These are phyloP conservation scores for Tylopilus sp. DNA, from an alignment of 768 basidiomycete species.

Conservation along the genomic window DNA sequence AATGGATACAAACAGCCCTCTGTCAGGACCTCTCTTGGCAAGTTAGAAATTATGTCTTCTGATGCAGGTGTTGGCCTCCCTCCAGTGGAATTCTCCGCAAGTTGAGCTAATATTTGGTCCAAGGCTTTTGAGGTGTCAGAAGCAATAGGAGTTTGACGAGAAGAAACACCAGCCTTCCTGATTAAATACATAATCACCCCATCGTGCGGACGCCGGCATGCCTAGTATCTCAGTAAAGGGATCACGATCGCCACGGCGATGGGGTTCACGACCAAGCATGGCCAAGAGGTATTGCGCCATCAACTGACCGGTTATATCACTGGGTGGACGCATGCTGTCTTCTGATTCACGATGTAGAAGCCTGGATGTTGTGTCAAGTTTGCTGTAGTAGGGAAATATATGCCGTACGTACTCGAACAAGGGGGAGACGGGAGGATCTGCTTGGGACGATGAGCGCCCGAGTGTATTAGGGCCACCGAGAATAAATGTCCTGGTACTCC, in stretches of 20 bases:
- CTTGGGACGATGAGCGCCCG: conserved; percentile 21
- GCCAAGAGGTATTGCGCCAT: conserved; percentile 75
- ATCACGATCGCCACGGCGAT: conserved; percentile 41
- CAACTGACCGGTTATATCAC: conserved; percentile 53
- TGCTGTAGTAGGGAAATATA: neutral
- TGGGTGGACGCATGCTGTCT: conserved; percentile 23
- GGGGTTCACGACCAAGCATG: conserved; percentile 41
- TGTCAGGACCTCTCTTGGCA: conserved; percentile 62
- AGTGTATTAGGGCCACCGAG: conserved; percentile 34
- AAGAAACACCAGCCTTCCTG: conserved; percentile 64
- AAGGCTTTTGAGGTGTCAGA: conserved; percentile 46
- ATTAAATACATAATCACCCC: conserved; percentile 91
- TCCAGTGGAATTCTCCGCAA: conserved; percentile 79
- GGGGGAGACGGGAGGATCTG: conserved; percentile 34
- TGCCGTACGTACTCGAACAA: conserved; percentile 50
- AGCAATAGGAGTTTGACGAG: neutral
- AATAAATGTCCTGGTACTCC: conserved; percentile 33
- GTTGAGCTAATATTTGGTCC: conserved; percentile 80
- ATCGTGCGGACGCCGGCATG: conserved; percentile 49
- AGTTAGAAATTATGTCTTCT: conserved; percentile 67
- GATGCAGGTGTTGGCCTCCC: conserved; percentile 81
- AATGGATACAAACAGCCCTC: conserved; percentile 52
- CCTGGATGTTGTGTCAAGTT: conserved; percentile 20
- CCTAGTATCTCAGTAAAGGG: conserved; percentile 43
- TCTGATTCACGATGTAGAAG: conserved; percentile 32